phyloP scores from a whole-genome alignment of 768 basidiomycete genomes.

The Xerocomellus dryophilus region DNA sequence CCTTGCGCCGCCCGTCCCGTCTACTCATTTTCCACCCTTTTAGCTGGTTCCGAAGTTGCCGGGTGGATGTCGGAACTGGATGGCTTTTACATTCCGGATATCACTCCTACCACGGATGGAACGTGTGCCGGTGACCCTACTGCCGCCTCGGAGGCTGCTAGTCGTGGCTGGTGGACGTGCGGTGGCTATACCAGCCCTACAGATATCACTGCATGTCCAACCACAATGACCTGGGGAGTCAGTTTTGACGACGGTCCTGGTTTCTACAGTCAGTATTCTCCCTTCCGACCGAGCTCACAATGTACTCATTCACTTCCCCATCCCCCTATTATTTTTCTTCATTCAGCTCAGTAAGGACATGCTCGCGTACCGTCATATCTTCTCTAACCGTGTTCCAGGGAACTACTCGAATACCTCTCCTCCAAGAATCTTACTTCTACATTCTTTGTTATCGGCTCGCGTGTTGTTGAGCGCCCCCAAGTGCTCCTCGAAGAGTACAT shows the following conservation, averaged over 20 bases:
- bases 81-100: slow-evolving; percentile 63
- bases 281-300: background rate
- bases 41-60: slow-evolving; percentile 47
- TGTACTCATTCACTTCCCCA: slow-evolving; percentile 5
- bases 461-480: slow-evolving; percentile 72
- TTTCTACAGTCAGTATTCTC: slow-evolving; percentile 62
- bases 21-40: background rate
- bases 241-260: slow-evolving; percentile 89
- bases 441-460: slow-evolving; percentile 89
- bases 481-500: slow-evolving; percentile 80
- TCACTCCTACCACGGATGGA: slow-evolving; percentile 64
- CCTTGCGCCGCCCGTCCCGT: background rate
- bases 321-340: background rate
- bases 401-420: slow-evolving; percentile 68
- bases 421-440: slow-evolving; percentile 68
- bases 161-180: slow-evolving; percentile 90
- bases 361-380: background rate
- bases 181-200: slow-evolving; percentile 60
- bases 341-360: slow-evolving; percentile 49
- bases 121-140: slow-evolving; percentile 59
- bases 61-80: slow-evolving; percentile 77
- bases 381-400: slow-evolving; percentile 36
- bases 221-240: slow-evolving; percentile 73
- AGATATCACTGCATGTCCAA: slow-evolving; percentile 67
- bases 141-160: slow-evolving; percentile 53